phyloP scores from a whole-genome alignment of 495 filamentous ascomycete genomes.

The Niebla homalea region DNA sequence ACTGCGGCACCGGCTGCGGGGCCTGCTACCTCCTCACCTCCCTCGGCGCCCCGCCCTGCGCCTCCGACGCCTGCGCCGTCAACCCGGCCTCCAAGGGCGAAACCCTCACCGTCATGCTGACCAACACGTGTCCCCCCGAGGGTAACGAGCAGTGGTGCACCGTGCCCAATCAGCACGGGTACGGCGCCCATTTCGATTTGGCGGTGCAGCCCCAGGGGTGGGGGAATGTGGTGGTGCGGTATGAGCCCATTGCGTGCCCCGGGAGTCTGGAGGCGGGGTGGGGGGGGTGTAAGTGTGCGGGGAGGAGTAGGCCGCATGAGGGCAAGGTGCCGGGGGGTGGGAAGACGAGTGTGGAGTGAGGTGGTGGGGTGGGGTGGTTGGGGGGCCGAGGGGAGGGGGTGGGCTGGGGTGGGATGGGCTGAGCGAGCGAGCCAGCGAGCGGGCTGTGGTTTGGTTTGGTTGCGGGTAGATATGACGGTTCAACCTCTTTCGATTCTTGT shows the following conservation, averaged over 20 bases:
- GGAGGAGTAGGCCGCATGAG: too few relatives aligned
- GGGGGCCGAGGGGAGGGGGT: not conserved
- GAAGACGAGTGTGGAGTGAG: too few relatives aligned
- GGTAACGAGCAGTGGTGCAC: constrained; percentile 3
- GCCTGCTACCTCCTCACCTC: not conserved
- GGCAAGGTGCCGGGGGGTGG: too few relatives aligned
- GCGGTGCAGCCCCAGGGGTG: not conserved
- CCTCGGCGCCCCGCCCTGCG: not conserved
- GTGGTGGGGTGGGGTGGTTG: too few relatives aligned
- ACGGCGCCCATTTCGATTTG: not conserved
- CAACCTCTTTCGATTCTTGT: too few relatives aligned
- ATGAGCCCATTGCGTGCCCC: not conserved
- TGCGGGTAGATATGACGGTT: too few relatives aligned
- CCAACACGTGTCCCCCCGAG: not conserved
- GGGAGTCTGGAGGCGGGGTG: too few relatives aligned
- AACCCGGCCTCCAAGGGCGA: not conserved
- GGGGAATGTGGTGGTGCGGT: constrained; percentile 1
- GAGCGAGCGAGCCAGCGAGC: too few relatives aligned
- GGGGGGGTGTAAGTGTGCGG: too few relatives aligned
- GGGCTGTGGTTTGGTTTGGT: not conserved
- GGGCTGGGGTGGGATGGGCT: not conserved
- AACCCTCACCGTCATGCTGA: not conserved
- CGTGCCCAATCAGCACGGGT: not conserved
- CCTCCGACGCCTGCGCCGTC: not conserved
- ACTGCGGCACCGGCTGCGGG: not conserved